phyloP scores from a whole-genome alignment of 1,139 yeast species.

The Hyphopichia burtonii region DNA sequence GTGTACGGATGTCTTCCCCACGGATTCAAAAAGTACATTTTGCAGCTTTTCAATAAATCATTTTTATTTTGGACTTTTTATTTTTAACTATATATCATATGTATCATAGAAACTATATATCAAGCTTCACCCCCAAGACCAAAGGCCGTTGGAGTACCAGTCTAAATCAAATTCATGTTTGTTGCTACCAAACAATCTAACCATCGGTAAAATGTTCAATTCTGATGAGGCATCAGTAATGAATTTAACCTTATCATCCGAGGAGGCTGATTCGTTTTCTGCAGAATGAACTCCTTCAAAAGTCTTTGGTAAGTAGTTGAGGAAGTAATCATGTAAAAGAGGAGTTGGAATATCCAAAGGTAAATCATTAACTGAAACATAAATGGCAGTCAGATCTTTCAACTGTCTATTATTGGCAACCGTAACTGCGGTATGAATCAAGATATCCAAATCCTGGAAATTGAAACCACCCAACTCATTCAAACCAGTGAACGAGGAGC shows the following conservation, averaged over 20 bases:
- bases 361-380: slow-evolving; percentile 30
- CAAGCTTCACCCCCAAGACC: slow-evolving; percentile 23
- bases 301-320: slow-evolving; percentile 31
- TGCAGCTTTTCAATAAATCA: neutral
- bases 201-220: slow-evolving; percentile 32
- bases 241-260: slow-evolving; percentile 19
- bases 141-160: slow-evolving; percentile 36
- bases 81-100: neutral
- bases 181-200: slow-evolving; percentile 30
- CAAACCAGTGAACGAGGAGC: slow-evolving; percentile 38
- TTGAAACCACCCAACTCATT: slow-evolving; percentile 44
- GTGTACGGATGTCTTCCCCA: too few relatives aligned
- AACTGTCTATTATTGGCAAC: slow-evolving; percentile 25
- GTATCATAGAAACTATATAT: neutral
- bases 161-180: slow-evolving; percentile 34
- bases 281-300: slow-evolving; percentile 12
- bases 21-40: too few relatives aligned
- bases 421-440: slow-evolving; percentile 31
- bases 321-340: slow-evolving; percentile 38
- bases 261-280: slow-evolving; percentile 8
- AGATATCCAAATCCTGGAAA: slow-evolving; percentile 42
- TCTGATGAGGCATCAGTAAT: slow-evolving; percentile 20
- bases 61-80: neutral
- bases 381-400: slow-evolving; percentile 13
- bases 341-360: slow-evolving; percentile 37